phyloP scores from a whole-genome alignment of 805 yeast species.

The Suhomyces faveliae region DNA sequence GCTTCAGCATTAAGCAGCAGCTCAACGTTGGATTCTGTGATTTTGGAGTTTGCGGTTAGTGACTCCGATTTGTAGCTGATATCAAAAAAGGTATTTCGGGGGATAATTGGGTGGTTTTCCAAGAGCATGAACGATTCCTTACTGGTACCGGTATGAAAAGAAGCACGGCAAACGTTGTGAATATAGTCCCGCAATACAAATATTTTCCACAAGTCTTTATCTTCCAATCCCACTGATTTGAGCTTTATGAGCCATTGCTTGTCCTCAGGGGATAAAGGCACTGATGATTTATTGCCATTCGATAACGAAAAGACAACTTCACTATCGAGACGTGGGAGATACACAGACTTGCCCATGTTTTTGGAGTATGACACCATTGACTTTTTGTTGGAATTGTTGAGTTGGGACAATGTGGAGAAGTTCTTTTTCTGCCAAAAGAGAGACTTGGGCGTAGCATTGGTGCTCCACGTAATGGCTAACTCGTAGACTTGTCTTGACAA shows the following conservation, averaged over 20 bases:
- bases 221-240: slow-evolving; percentile 68
- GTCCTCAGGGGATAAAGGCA: slow-evolving; percentile 60
- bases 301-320: slow-evolving; percentile 11
- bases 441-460: slow-evolving; percentile 56
- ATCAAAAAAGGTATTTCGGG: slow-evolving; percentile 39
- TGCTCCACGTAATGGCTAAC: slow-evolving; percentile 68
- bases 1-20: slow-evolving; percentile 11
- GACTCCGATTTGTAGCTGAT: slow-evolving; percentile 39
- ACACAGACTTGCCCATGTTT: slow-evolving; percentile 37
- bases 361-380: slow-evolving; percentile 29
- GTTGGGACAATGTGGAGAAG: slow-evolving; percentile 16
- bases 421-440: slow-evolving; percentile 71
- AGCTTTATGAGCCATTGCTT: slow-evolving; percentile 70
- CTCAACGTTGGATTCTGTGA: slow-evolving; percentile 20
- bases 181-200: slow-evolving; percentile 69
- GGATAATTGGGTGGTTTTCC: slow-evolving; percentile 16
- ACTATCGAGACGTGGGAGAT: slow-evolving; percentile 20
- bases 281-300: slow-evolving; percentile 13
- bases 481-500: slow-evolving; percentile 64
- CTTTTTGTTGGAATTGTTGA: slow-evolving; percentile 15
- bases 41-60: slow-evolving; percentile 13
- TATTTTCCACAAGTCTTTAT: slow-evolving; percentile 79
- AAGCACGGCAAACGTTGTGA: slow-evolving; percentile 48
- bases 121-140: background rate
- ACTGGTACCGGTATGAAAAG: background rate